These are phyloP conservation scores for Apophysomyces sp. DNA, from an alignment of 371 early-diverging fungal species.

Conservation along the genomic window DNA sequence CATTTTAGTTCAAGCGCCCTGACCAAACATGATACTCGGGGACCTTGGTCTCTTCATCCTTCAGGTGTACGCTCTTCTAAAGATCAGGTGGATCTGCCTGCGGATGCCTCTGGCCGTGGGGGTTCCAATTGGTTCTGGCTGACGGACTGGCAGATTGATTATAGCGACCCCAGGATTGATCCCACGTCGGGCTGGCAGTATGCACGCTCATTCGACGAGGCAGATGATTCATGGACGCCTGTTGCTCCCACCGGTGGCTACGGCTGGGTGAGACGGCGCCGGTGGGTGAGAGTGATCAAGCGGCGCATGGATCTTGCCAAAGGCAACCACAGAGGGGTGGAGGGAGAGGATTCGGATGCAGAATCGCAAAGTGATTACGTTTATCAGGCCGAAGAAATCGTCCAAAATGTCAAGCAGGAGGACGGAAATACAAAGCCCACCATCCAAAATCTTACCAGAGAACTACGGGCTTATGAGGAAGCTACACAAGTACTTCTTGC, in stretches of 20 bases:
- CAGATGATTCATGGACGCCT: slow-evolving; percentile 53
- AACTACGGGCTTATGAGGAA: slow-evolving; percentile 56
- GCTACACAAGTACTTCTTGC: slow-evolving; percentile 59
- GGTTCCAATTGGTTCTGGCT: slow-evolving; percentile 72
- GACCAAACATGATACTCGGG: slow-evolving; percentile 48
- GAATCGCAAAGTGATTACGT: slow-evolving; percentile 13
- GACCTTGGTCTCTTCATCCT: slow-evolving; percentile 57
- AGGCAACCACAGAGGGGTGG: slow-evolving; percentile 25
- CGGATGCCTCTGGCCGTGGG: slow-evolving; percentile 17
- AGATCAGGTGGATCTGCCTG: slow-evolving; percentile 51
- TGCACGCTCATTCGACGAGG: slow-evolving; percentile 51
- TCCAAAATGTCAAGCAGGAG: slow-evolving; percentile 4
- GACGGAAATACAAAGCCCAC: slow-evolving; percentile 5
- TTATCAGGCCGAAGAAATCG: slow-evolving; percentile 7
- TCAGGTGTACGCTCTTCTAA: slow-evolving; percentile 47
- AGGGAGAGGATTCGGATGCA: slow-evolving; percentile 2
- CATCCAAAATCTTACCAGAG: slow-evolving; percentile 27
- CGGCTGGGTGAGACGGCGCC: slow-evolving; percentile 65
- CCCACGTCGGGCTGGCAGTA: slow-evolving; percentile 68
- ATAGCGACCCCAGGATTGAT: slow-evolving; percentile 56
- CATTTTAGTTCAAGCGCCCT: slow-evolving; percentile 51
- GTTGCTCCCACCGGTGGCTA: slow-evolving; percentile 46
- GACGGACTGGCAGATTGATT: slow-evolving; percentile 76
- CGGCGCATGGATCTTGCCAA: slow-evolving; percentile 50
- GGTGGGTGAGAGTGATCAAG: slow-evolving; percentile 77